These are phyloP conservation scores for Violaceomyces palustris DNA, from an alignment of 1,284 basidiomycete genomes.

Conservation along the genomic window DNA sequence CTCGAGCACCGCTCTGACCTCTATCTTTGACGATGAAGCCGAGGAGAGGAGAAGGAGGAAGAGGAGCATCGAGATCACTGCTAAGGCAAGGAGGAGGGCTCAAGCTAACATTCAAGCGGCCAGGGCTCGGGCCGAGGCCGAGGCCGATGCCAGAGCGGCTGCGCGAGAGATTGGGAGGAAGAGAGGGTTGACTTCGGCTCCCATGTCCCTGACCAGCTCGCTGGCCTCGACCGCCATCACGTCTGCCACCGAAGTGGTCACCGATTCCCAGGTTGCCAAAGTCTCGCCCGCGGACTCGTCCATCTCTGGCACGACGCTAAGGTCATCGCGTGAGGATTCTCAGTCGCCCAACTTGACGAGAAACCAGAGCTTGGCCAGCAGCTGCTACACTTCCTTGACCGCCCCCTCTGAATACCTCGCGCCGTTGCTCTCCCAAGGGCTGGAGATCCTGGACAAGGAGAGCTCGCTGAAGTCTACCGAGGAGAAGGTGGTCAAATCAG, in stretches of 20 bases:
- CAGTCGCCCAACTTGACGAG: constrained; percentile 4
- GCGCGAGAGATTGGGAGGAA: constrained; percentile 13
- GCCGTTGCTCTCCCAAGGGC: constrained; percentile 10
- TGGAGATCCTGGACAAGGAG: not conserved
- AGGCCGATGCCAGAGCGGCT: constrained; percentile 10
- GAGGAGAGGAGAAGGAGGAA: constrained; percentile 2
- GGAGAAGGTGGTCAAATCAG: not conserved
- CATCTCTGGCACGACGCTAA: constrained; percentile 1
- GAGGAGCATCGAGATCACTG: not conserved
- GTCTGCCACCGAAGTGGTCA: constrained; percentile 11
- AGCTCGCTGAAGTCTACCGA: constrained; percentile 7
- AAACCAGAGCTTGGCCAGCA: constrained; percentile 11
- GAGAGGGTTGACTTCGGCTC: constrained; percentile 13
- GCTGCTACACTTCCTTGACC: constrained; percentile 25
- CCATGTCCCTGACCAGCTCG: constrained; percentile 23
- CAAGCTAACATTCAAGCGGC: not conserved
- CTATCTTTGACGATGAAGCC: constrained; percentile 19
- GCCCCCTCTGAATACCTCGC: constrained; percentile 23
- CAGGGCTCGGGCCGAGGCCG: constrained; percentile 2
- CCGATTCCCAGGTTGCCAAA: no score
- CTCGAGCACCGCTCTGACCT: constrained; percentile 5
- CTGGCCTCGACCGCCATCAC: no score
- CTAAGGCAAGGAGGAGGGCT: not conserved
- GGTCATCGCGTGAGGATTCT: not conserved
- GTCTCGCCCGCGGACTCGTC: no score